Conservation (phyloP, 2,329 filamentous ascomycete genomes). For the Arthroderma uncinatum region DNA sequence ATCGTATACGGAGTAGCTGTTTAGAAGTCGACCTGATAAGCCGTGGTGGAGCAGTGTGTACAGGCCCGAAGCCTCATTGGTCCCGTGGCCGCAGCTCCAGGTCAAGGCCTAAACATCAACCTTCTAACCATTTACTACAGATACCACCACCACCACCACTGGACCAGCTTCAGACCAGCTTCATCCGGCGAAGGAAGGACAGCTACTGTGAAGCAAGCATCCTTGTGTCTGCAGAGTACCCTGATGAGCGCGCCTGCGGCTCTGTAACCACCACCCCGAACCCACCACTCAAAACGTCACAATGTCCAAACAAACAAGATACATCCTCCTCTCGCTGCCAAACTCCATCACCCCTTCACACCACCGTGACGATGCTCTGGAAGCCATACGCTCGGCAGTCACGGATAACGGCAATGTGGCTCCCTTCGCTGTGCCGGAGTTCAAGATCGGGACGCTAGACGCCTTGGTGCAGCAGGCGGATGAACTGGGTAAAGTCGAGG, state of each 20-base stretch:
- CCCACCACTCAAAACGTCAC: neutral
- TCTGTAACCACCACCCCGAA: neutral
- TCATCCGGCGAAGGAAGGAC: neutral
- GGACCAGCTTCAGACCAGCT: neutral
- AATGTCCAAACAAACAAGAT: conserved; percentile 47
- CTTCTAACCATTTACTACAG: neutral
- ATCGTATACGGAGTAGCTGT: too few relatives aligned
- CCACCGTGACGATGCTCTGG: conserved; percentile 70
- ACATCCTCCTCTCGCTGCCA: conserved; percentile 82
- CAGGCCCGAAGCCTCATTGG: neutral
- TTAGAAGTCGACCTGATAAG: neutral
- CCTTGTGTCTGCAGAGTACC: neutral
- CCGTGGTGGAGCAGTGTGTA: neutral
- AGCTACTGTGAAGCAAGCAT: neutral
- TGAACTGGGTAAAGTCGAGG: conserved; percentile 79
- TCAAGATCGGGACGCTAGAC: conserved; percentile 96
- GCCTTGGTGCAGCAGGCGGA: conserved; percentile 92
- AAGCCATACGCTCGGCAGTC: conserved; percentile 61
- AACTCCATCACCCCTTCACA: conserved; percentile 72
- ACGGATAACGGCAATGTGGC: conserved; percentile 61
- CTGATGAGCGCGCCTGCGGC: neutral
- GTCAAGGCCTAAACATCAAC: neutral
- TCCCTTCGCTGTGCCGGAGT: conserved; percentile 75
- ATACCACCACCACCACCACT: neutral
- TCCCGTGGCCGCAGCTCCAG: neutral